phyloP scores from a whole-genome alignment of 2,329 filamentous ascomycete species.

The Ploettnerulaceae sp. region DNA sequence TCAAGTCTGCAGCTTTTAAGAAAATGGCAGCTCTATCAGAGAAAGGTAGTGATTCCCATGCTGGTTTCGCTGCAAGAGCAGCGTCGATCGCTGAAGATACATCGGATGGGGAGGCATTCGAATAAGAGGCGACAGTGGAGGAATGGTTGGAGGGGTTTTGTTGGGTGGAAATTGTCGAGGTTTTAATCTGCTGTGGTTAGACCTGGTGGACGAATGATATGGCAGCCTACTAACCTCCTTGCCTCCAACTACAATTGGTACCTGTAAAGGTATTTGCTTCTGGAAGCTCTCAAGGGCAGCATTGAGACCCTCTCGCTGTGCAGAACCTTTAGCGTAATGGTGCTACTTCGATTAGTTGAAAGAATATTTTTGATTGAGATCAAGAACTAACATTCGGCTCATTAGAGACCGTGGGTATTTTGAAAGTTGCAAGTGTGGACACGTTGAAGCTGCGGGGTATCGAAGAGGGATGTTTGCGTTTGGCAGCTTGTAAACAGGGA shows the following conservation, averaged over 20 bases:
- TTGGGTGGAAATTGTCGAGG: slow-evolving; percentile 62
- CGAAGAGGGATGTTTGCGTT: slow-evolving; percentile 13
- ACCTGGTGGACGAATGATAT: not conserved
- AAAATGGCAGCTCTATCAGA: slow-evolving; percentile 89
- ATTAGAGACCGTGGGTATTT: slow-evolving; percentile 79
- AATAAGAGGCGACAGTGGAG: slow-evolving; percentile 74
- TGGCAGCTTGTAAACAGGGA: slow-evolving; percentile 20
- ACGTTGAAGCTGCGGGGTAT: slow-evolving; percentile 28
- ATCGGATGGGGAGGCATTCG: slow-evolving; percentile 71
- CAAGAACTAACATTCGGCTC: slow-evolving; percentile 82
- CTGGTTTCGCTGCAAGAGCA: slow-evolving; percentile 77
- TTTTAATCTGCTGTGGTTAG: slow-evolving; percentile 52
- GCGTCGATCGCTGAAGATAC: slow-evolving; percentile 76
- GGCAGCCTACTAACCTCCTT: slow-evolving; percentile 56
- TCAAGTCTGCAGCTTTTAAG: slow-evolving; percentile 89
- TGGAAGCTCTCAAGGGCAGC: slow-evolving; percentile 68
- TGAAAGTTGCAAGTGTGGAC: slow-evolving; percentile 67
- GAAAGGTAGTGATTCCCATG: slow-evolving; percentile 85
- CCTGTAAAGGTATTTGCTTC: slow-evolving; percentile 64
- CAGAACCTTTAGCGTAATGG: slow-evolving; percentile 80
- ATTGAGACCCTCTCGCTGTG: slow-evolving; percentile 70
- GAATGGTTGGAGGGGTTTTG: slow-evolving; percentile 78
- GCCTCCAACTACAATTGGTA: slow-evolving; percentile 80
- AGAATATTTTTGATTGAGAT: slow-evolving; percentile 1
- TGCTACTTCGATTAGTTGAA: slow-evolving; percentile 50